Evolutionary conservation across 495 filamentous ascomycete species (phyloP).

Genomic region (Delitschia confertaspora): DNA sequence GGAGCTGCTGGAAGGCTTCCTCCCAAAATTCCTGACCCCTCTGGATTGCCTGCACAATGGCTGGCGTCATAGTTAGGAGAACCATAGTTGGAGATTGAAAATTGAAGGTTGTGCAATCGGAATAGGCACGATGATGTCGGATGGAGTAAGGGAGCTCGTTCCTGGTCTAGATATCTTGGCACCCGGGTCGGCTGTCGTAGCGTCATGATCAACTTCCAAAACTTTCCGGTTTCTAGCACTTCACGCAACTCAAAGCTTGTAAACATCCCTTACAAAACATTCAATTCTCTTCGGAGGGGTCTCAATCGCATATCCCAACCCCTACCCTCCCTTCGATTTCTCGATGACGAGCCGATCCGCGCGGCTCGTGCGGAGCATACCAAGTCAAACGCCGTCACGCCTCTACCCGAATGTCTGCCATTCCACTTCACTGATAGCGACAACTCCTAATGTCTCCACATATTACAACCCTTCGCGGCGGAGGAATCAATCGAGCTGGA

Average conservation of each 20-base stretch:
- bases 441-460: constrained; percentile 5
- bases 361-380: constrained; percentile 21
- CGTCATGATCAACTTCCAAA: constrained; percentile 13
- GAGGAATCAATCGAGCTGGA: constrained; percentile 46
- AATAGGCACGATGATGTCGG: too few relatives aligned
- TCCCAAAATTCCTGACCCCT: constrained; percentile 22
- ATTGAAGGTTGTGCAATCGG: too few relatives aligned
- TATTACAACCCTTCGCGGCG: constrained; percentile 30
- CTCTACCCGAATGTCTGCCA: constrained; percentile 3
- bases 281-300: too few relatives aligned
- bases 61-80: constrained; percentile 61
- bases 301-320: too few relatives aligned
- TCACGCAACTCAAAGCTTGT: too few relatives aligned
- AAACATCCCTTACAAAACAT: too few relatives aligned
- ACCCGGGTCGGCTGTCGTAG: constrained; percentile 6
- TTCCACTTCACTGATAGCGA: constrained; percentile 1
- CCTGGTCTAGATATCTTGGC: too few relatives aligned
- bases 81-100: constrained; percentile 54
- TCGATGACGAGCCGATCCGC: constrained; percentile 22
- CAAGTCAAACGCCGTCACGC: not conserved
- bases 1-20: constrained; percentile 11
- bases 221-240: constrained; percentile 5
- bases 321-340: too few relatives aligned
- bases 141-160: too few relatives aligned
- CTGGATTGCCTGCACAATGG: constrained; percentile 56